phyloP scores from a whole-genome alignment of 176 grass and related monocot species.

The Carex cristatella region DNA sequence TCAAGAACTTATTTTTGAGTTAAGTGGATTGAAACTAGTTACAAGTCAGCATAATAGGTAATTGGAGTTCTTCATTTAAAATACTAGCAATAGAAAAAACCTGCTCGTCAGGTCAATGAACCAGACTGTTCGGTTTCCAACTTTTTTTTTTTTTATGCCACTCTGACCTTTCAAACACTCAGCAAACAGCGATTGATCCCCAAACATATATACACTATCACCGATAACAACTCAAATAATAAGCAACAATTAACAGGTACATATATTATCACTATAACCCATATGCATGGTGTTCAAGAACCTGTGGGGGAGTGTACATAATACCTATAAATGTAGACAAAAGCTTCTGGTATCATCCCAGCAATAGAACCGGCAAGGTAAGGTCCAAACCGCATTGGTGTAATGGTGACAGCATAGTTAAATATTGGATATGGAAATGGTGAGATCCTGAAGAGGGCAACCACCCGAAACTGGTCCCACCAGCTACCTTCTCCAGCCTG shows the following conservation, averaged over 20 bases:
- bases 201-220: background rate
- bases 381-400: slow-evolving; percentile 57
- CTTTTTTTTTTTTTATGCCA: background rate
- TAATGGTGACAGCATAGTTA: slow-evolving; percentile 70
- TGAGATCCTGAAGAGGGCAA: slow-evolving; percentile 58
- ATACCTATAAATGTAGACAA: slow-evolving; percentile 93
- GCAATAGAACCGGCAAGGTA: slow-evolving; percentile 74
- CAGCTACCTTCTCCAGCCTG: slow-evolving; percentile 61
- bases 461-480: slow-evolving; percentile 77
- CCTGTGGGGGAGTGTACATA: background rate
- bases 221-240: background rate
- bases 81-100: background rate
- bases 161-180: background rate
- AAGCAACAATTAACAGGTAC: background rate
- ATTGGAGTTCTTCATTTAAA: background rate
- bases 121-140: background rate
- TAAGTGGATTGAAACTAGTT: background rate
- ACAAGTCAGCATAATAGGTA: background rate
- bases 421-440: slow-evolving; percentile 80
- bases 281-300: background rate
- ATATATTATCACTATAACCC: background rate
- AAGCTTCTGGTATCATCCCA: slow-evolving; percentile 84
- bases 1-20: background rate
- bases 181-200: background rate
- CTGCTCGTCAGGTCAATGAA: background rate